Base-by-base conservation (phyloP, 768 basidiomycete genomes). In the Cytidiella melzeri region DNA sequence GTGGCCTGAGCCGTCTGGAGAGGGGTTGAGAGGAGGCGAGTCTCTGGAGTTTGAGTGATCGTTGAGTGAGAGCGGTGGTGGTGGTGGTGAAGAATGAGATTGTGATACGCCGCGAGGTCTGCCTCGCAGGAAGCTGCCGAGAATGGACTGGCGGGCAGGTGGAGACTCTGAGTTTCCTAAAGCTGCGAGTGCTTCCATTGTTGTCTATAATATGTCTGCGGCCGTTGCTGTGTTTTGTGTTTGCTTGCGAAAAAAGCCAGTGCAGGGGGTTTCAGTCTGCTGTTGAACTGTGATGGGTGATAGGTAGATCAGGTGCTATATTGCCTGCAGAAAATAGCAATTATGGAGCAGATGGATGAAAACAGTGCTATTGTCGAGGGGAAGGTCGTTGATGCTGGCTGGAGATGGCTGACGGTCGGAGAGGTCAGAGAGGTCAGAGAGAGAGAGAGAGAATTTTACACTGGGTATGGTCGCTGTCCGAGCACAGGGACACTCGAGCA, bases 71-170 rank as follows among this genome's bases (percentile, higher is more conserved):
- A n/a, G n/a, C 7, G 30, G 30, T 34, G 30, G 30, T 34, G 30
- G 30, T 21, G 61, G 62, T 49, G 68, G 68, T 50, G 53, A 62
- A 30, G 61, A 62, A 50, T 81, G 77, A 19, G 81, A 81, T 64
- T 81, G 75, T 26, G 83, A 84, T 40, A 76, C 69, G 62, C 83
- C 84, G 57, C 84, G 74, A 15, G 83, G 84, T 53, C 85, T 71
- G 41, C 77, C 79, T 51, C 85, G 80, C 52, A 89, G 73, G 64
- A 87, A 80, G 45, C 81, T 81, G 51, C 84, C 80, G 41, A 89
- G 74, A 64, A 89, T 86, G 52, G 81, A 81, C 49, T 79, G 72
- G 49, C 84, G 73, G 27, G 74, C 64, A 34, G 67, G 62, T 34
- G 66, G 61, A 34, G 69, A 61, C 48, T 61, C 49, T 15, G 30